phyloP scores from a whole-genome alignment of 1,284 basidiomycete species.

The Boletus hoseneyae region DNA sequence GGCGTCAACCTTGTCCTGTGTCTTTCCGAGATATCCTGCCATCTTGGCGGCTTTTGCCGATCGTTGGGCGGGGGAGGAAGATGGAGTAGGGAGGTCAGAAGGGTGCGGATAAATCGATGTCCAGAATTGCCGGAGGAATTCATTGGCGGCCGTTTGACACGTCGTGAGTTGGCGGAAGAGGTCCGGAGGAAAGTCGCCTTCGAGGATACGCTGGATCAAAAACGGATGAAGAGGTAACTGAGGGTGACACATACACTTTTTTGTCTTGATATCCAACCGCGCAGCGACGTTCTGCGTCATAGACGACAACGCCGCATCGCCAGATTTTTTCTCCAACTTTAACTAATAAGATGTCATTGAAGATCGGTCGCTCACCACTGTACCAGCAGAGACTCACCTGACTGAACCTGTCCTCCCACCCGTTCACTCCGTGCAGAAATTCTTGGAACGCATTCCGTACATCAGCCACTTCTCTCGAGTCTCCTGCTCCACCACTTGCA shows the following conservation, averaged over 20 bases:
- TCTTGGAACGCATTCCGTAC: constrained; percentile 44
- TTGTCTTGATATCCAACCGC: constrained; percentile 60
- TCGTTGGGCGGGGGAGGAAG: constrained; percentile 57
- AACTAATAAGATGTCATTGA: constrained; percentile 37
- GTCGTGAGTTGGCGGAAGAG: constrained; percentile 82
- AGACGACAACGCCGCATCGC: constrained; percentile 61
- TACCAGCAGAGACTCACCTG: constrained; percentile 41
- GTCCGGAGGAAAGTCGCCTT: constrained; percentile 77
- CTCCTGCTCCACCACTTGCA: constrained; percentile 23
- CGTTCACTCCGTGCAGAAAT: constrained; percentile 44
- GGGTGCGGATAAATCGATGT: constrained; percentile 78
- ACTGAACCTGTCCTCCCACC: constrained; percentile 57
- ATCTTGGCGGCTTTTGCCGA: constrained; percentile 80
- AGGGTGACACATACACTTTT: constrained; percentile 50
- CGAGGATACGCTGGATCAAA: neutral
- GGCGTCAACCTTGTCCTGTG: constrained; percentile 76
- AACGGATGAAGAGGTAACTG: neutral
- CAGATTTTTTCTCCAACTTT: constrained; percentile 60
- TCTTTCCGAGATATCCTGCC: constrained; percentile 76
- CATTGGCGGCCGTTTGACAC: constrained; percentile 89
- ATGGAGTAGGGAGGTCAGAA: constrained; percentile 50
- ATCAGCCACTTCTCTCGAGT: constrained; percentile 37
- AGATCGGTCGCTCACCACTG: neutral
- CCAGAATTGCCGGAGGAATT: constrained; percentile 98
- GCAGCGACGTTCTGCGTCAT: constrained; percentile 77